These are phyloP conservation scores for Gossypium turneri DNA, from an alignment of 345 rosid genomes.

Conservation along the genomic window DNA sequence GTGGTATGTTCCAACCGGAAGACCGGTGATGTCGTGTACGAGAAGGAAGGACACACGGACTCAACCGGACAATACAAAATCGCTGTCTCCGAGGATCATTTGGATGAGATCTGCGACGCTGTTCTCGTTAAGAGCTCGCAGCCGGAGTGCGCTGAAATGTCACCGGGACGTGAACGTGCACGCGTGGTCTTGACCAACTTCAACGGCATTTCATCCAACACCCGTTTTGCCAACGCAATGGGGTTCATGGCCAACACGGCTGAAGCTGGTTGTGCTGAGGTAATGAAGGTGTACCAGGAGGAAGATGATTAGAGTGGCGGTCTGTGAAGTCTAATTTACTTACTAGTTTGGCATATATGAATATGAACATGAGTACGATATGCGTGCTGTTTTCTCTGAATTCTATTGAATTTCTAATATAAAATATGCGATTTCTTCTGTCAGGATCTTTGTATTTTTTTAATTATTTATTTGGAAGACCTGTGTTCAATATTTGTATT, in stretches of 20 bases:
- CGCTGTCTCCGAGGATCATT: slow-evolving; percentile 63
- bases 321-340: slow-evolving; percentile 2
- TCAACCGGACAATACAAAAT: slow-evolving; percentile 63
- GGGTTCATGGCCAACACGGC: slow-evolving; percentile 48
- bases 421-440: neutral
- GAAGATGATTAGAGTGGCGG: slow-evolving; percentile 15
- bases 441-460: too few species aligned
- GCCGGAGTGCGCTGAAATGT: slow-evolving; percentile 39
- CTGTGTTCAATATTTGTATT: too few species aligned
- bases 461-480: too few species aligned
- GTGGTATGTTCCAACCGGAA: slow-evolving; percentile 65
- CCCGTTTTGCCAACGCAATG: slow-evolving; percentile 63
- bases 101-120: slow-evolving; percentile 67
- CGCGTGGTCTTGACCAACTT: slow-evolving; percentile 70
- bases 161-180: slow-evolving; percentile 73
- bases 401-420: neutral
- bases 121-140: slow-evolving; percentile 62
- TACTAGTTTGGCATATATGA: neutral
- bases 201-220: slow-evolving; percentile 61
- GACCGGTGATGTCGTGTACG: slow-evolving; percentile 44
- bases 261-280: slow-evolving; percentile 54
- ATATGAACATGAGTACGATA: neutral
- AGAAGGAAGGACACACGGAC: slow-evolving; percentile 53
- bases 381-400: slow-evolving; percentile 1
- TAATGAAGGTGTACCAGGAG: slow-evolving; percentile 67